Percentiles rank a stretch among this genome's conserved stretches.
Conservation (phyloP, 495 filamentous ascomycete species). For the Podospora conica region DNA sequence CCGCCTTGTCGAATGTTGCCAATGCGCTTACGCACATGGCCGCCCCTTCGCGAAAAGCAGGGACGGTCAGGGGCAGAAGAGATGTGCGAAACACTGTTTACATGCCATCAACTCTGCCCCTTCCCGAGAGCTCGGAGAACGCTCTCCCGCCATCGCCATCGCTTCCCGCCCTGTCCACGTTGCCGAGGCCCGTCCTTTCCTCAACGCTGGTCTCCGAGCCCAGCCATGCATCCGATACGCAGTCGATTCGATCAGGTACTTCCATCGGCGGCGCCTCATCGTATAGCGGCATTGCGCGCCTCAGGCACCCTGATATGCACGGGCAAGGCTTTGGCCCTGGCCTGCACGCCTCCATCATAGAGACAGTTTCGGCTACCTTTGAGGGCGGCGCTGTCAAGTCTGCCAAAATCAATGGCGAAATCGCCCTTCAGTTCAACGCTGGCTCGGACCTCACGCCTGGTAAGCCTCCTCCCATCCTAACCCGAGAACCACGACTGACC, state of each 20-base stretch:
- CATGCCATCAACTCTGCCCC: constrained; percentile 47
- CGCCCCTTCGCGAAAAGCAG: constrained; percentile 57
- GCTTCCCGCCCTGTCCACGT: constrained; percentile 29
- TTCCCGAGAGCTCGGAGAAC: constrained; percentile 37
- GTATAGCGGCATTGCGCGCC: constrained; percentile 43
- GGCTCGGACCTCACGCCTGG: constrained; percentile 36
- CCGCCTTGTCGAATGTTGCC: constrained; percentile 86
- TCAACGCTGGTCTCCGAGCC: constrained; percentile 45
- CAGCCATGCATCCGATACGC: constrained; percentile 70
- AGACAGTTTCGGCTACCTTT: constrained; percentile 82
- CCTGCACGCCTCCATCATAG: constrained; percentile 84
- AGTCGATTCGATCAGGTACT: constrained; percentile 82
- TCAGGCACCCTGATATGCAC: constrained; percentile 77
- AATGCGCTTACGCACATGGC: constrained; percentile 61
- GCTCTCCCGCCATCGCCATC: constrained; percentile 42
- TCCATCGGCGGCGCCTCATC: constrained; percentile 51
- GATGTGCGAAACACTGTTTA: constrained; percentile 89
- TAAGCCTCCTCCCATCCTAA: constrained; percentile 7
- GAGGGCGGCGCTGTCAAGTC: constrained; percentile 64
- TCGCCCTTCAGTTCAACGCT: constrained; percentile 79
- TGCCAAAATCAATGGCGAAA: constrained; percentile 77
- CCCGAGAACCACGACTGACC: not conserved
- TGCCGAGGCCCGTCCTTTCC: constrained; percentile 36
- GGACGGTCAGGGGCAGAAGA: constrained; percentile 79
- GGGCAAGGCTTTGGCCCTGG: constrained; percentile 63